Base-by-base conservation (phyloP, 495 filamentous ascomycete species). In the Xylaria castorea region DNA sequence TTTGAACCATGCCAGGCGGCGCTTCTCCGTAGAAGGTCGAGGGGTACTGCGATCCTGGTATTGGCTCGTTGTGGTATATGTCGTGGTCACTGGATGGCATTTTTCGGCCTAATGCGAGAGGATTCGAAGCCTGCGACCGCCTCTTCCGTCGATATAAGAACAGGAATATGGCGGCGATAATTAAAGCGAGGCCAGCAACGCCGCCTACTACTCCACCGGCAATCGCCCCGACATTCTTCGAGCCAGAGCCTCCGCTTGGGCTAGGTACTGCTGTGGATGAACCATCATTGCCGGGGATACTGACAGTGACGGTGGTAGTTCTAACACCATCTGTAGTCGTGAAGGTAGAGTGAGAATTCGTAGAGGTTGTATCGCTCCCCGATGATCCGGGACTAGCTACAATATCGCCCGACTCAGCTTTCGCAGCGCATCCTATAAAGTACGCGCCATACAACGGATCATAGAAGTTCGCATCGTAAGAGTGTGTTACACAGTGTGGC, bases 171-270 rank as follows among this genome's bases (percentile, higher is more conserved):
- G 76, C 77, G 12, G 77, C 77, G 32, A 68, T 18, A 51, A 83
- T 73, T 30, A 85, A 63, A 9, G 76, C 73, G 20, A 83, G 68
- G 63, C 74, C 79, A 32, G 79, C 77, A 48, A 84, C 74, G 6
- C 82, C 83, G 5, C 83, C 83, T 7, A 85, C 73, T 18, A 80
- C 79, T 16, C 83, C 82, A 22, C 83, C 83, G n/a, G 78, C 80
- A 42, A 85, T 81, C 12, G 76, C 80, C 16, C 76, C 79, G 7
- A 77, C 63, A 51, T 73, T 75, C 25, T 38, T 61, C 46, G 71
- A 72, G 34, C 53, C n/a, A 20, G 64, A 55, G 30, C 51, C 57
- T 51, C 16, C 11, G 58, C 30, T 30, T 27, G 53, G 36, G 30
- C 66, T 18, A 12, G 60, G 62, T 20, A 46, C 22, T n/a, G 67